Evolutionary conservation across 352 stramenopile genomes (phyloP).

Genomic region (Pythium periplocum): DNA sequence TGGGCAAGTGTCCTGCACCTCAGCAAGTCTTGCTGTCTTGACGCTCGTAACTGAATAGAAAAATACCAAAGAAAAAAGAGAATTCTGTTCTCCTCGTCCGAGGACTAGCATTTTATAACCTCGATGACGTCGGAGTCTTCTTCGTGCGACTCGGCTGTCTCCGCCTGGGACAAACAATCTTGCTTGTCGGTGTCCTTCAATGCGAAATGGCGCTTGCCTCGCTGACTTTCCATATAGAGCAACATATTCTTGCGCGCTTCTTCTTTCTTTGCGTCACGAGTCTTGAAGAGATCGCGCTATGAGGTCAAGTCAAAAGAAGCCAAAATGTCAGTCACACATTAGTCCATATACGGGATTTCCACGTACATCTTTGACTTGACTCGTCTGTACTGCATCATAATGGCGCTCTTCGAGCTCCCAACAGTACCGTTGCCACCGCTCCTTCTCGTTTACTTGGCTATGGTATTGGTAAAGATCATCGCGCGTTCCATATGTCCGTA

Average conservation of each 20-base stretch:
- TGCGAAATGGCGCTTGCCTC: conserved; percentile 55
- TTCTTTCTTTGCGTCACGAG: conserved; percentile 63
- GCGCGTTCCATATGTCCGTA: too few relatives aligned
- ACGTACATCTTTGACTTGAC: conserved; percentile 47
- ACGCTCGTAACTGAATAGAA: too few relatives aligned
- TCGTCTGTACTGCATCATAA: conserved; percentile 47
- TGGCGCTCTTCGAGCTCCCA: conserved; percentile 71
- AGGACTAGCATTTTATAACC: too few relatives aligned
- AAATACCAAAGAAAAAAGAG: too few relatives aligned
- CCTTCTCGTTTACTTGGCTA: conserved; percentile 67
- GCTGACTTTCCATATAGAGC: conserved; percentile 61
- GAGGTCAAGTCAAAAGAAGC: not conserved
- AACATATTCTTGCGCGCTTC: conserved; percentile 65
- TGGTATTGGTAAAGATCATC: not conserved
- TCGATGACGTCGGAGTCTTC: too few relatives aligned
- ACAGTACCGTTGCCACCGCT: conserved; percentile 74
- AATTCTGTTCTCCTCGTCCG: too few relatives aligned
- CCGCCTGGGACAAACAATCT: too few relatives aligned
- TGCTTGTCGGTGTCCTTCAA: not conserved
- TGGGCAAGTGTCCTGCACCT: too few relatives aligned
- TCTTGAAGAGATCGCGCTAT: conserved; percentile 58
- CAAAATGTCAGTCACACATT: not conserved
- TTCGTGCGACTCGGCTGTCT: too few relatives aligned
- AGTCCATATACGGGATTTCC: too few relatives aligned
- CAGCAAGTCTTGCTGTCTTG: too few relatives aligned